Conservation (phyloP, 2,329 filamentous ascomycete genomes). For the Epichloe scottii region DNA sequence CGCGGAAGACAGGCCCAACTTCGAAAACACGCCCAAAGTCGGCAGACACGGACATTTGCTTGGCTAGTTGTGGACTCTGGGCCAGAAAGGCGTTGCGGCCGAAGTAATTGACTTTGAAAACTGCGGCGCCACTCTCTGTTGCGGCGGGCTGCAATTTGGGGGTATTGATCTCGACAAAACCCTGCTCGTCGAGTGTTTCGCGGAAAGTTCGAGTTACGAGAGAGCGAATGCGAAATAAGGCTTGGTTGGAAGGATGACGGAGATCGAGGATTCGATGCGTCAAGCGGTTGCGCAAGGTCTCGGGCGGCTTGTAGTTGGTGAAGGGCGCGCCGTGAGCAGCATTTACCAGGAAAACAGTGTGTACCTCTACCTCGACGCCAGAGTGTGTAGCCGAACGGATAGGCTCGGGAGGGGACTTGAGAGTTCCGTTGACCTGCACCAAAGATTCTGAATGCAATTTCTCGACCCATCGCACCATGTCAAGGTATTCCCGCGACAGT, state of each 20-base stretch:
- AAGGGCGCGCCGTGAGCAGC: conserved; percentile 35
- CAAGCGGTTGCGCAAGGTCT: conserved; percentile 55
- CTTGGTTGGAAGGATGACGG: conserved; percentile 73
- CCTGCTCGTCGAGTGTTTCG: conserved; percentile 55
- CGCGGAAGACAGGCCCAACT: conserved; percentile 60
- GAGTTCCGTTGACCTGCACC: conserved; percentile 59
- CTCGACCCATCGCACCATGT: conserved; percentile 81
- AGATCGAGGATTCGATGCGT: conserved; percentile 73
- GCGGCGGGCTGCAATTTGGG: conserved; percentile 84
- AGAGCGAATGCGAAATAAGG: conserved; percentile 78
- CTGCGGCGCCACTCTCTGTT: conserved; percentile 81
- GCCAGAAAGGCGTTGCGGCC: conserved; percentile 75
- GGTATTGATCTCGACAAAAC: conserved; percentile 88
- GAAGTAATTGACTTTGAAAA: conserved; percentile 90
- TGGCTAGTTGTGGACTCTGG: conserved; percentile 82
- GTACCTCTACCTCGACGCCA: conserved; percentile 61
- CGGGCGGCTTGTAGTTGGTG: conserved; percentile 50
- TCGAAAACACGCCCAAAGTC: conserved; percentile 87
- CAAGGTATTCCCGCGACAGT: conserved; percentile 40
- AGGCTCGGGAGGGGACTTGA: conserved; percentile 62
- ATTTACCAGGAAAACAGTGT: conserved; percentile 39
- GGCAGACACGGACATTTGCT: conserved; percentile 84
- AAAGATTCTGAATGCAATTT: conserved; percentile 68
- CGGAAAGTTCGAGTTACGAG: conserved; percentile 73
- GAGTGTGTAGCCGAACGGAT: conserved; percentile 66